Evolutionary conservation across 305 asterid species (phyloP).

Genomic region (Coffea humblotiana): DNA sequence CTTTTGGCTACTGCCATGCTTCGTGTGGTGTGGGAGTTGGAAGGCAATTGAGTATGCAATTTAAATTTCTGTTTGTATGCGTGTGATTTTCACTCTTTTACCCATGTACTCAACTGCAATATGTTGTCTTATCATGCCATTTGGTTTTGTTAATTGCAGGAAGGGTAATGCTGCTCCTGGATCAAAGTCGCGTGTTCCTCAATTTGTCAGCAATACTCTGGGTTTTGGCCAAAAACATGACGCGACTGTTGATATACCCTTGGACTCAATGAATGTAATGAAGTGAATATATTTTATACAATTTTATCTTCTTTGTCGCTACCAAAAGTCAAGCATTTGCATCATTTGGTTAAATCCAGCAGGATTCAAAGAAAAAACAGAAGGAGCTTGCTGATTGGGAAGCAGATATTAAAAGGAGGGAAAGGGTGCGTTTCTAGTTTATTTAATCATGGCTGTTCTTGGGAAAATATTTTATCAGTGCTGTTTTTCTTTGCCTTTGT

Average conservation of each 20-base stretch:
- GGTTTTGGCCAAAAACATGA: slow-evolving; percentile 96
- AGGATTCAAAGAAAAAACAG: slow-evolving; percentile 76
- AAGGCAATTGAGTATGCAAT: neutral
- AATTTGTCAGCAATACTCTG: slow-evolving; percentile 70
- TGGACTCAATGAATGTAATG: slow-evolving; percentile 74
- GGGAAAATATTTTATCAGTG: neutral
- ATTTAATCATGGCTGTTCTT: slow-evolving; percentile 7
- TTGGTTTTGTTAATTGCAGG: slow-evolving; percentile 51
- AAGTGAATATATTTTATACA: slow-evolving; percentile 9
- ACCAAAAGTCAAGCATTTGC: slow-evolving; percentile 4
- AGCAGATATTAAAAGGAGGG: slow-evolving; percentile 82
- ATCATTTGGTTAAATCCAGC: slow-evolving; percentile 31
- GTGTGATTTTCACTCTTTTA: neutral
- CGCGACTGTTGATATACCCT: slow-evolving; percentile 90
- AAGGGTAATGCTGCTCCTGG: slow-evolving; percentile 58
- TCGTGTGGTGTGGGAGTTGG: neutral
- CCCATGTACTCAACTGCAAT: neutral
- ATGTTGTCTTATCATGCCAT: neutral
- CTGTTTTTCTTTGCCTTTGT: neutral
- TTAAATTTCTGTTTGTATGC: neutral
- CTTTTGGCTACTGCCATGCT: neutral
- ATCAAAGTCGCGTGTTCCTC: slow-evolving; percentile 80
- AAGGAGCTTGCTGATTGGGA: slow-evolving; percentile 86
- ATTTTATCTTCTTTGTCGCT: neutral
- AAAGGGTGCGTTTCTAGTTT: slow-evolving; percentile 58